phyloP scores from a whole-genome alignment of 805 yeast genomes.

The Sugiyamaella valdiviana region DNA sequence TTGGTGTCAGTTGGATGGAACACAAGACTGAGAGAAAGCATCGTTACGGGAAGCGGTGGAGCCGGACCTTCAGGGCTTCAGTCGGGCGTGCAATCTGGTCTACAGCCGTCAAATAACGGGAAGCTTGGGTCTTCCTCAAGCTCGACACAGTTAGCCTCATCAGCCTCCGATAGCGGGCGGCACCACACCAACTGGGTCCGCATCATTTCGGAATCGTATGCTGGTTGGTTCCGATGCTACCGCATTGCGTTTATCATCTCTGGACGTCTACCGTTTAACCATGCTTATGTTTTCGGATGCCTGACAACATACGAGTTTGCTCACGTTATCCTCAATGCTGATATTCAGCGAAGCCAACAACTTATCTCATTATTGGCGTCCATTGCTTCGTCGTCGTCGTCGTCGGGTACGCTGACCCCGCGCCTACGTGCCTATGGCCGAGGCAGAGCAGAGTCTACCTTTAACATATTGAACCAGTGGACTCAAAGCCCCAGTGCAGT shows the following conservation, averaged over 20 bases:
- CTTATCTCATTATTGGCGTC: constrained; percentile 10
- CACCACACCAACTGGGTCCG: constrained; percentile 10
- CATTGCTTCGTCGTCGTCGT: not conserved
- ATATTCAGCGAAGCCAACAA: constrained; percentile 15
- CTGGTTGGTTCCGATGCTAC: constrained; percentile 23
- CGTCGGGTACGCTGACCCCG: not conserved
- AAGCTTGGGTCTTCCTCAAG: not conserved
- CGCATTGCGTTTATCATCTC: constrained; percentile 17
- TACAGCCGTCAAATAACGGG: not conserved
- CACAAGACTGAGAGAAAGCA: constrained; percentile 17
- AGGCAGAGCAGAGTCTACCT: not conserved
- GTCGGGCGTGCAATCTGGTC: not conserved
- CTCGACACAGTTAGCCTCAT: not conserved
- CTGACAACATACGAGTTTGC: constrained; percentile 24
- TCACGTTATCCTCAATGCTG: constrained; percentile 19
- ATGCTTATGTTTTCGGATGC: constrained; percentile 24
- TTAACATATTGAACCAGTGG: constrained; percentile 11
- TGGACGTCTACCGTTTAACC: constrained; percentile 21
- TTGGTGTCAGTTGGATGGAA: constrained; percentile 22
- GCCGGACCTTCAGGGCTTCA: constrained; percentile 1
- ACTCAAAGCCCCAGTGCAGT: constrained; percentile 7
- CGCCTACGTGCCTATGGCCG: constrained; percentile 1
- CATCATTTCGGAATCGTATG: constrained; percentile 19
- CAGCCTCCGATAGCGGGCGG: not conserved
- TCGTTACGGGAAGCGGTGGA: constrained; percentile 6